These are phyloP conservation scores for Elaeis guineensis DNA, from an alignment of 176 grass and related monocot genomes.

Conservation along the genomic window DNA sequence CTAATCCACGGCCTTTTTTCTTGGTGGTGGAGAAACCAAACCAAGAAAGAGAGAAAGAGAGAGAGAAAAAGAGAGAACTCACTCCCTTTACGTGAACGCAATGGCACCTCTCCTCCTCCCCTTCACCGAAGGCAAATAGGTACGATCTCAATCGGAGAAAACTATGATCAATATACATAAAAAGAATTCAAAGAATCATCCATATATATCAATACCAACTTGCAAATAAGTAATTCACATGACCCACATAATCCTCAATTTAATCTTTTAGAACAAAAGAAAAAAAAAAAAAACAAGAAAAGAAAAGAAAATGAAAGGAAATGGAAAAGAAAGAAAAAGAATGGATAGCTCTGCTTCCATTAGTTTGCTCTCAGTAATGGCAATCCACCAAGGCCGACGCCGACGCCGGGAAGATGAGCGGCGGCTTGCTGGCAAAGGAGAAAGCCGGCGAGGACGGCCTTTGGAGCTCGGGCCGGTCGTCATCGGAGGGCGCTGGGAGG, in stretches of 20 bases:
- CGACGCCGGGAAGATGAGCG: slow-evolving; percentile 32
- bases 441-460: not conserved
- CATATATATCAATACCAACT: not conserved
- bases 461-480: not conserved
- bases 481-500: slow-evolving; percentile 54
- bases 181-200: slow-evolving; percentile 8
- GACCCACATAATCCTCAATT: not conserved
- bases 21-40: slow-evolving; percentile 42
- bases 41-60: slow-evolving; percentile 6
- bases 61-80: not conserved
- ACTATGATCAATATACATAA: not conserved
- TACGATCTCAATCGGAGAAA: too few relatives aligned
- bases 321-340: slow-evolving; percentile 5
- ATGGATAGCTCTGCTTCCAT: slow-evolving; percentile 12
- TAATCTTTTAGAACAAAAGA: not conserved
- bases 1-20: slow-evolving; percentile 23
- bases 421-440: not conserved
- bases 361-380: slow-evolving; percentile 45
- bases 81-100: slow-evolving; percentile 65
- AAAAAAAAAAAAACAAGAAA: not conserved
- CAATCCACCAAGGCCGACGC: slow-evolving; percentile 67
- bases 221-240: slow-evolving; percentile 1
- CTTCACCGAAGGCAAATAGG: too few relatives aligned
- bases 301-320: not conserved
- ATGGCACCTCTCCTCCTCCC: slow-evolving; percentile 4